Conservation (phyloP, 2,329 filamentous ascomycete genomes). For the Colletotrichum plurivorum region DNA sequence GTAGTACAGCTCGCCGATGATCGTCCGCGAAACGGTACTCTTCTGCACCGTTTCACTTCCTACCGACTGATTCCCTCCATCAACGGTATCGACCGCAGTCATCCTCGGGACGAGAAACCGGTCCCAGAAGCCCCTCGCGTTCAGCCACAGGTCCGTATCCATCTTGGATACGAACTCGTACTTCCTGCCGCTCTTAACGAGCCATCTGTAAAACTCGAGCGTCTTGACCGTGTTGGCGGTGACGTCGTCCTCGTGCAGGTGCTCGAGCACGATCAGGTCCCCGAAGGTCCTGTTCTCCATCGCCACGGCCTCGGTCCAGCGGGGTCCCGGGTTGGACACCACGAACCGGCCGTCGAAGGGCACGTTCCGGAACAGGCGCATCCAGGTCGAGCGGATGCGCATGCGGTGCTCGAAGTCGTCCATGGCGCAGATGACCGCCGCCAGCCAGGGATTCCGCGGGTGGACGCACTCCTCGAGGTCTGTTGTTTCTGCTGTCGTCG, state of each 20-base stretch:
- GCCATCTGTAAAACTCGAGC: conserved; percentile 51
- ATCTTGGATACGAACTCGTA: conserved; percentile 52
- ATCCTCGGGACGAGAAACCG: conserved; percentile 45
- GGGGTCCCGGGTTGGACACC: conserved; percentile 48
- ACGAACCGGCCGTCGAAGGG: conserved; percentile 50
- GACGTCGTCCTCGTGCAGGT: conserved; percentile 48
- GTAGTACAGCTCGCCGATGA: conserved; percentile 49
- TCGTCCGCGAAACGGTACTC: conserved; percentile 44
- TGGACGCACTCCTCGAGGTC: no score
- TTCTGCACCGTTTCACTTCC: conserved; percentile 25
- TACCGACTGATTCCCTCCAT: neutral
- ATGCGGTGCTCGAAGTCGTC: conserved; percentile 47
- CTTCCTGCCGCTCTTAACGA: conserved; percentile 40
- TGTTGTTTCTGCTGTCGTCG: neutral
- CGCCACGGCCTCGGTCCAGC: conserved; percentile 46
- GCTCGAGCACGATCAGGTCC: conserved; percentile 52
- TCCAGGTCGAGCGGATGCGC: conserved; percentile 51
- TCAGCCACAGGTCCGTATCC: conserved; percentile 51
- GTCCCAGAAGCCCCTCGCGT: conserved; percentile 50
- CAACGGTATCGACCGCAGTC: no score
- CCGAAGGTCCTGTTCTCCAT: conserved; percentile 51
- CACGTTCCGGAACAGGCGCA: conserved; percentile 47
- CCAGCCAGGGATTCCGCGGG: conserved; percentile 44
- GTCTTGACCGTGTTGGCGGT: conserved; percentile 53
- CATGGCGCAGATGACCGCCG: conserved; percentile 48